Conservation (phyloP, 257 asterid genomes). For the Solanum habrochaites region DNA sequence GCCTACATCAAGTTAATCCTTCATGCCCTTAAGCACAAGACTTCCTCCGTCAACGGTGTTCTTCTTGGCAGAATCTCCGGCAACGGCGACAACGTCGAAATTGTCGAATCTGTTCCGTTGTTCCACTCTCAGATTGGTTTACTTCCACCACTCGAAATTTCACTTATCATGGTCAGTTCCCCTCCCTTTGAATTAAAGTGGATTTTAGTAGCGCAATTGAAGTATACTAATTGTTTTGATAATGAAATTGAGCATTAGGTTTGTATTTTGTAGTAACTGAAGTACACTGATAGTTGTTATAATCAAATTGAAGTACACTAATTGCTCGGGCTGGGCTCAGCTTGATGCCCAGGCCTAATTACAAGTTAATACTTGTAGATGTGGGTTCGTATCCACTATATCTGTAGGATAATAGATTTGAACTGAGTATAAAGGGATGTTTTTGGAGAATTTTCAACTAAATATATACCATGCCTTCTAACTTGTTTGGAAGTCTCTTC, state of each 20-base stretch:
- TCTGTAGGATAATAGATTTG: not conserved
- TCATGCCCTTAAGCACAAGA: constrained; percentile 77
- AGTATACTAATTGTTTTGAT: not conserved
- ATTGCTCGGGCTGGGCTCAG: not conserved
- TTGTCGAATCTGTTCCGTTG: constrained; percentile 80
- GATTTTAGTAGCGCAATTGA: not conserved
- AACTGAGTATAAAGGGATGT: not conserved
- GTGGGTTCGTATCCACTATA: not conserved
- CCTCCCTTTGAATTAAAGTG: not conserved
- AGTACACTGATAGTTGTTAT: not conserved
- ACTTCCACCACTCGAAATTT: constrained; percentile 86
- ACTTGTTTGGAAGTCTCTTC: not conserved
- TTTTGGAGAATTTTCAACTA: not conserved
- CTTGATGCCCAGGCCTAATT: not conserved
- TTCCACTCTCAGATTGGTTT: constrained; percentile 93
- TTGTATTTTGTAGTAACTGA: not conserved
- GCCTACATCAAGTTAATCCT: constrained; percentile 91
- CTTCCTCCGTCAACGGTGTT: constrained; percentile 81
- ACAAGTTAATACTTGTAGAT: not conserved
- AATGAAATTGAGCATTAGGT: not conserved
- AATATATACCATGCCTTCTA: not conserved
- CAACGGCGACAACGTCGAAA: constrained; percentile 40
- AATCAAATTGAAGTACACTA: not conserved
- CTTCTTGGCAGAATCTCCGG: constrained; percentile 70
- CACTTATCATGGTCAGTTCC: constrained; percentile 66